Conservation (phyloP, 2,329 filamentous ascomycete genomes). For the Fusarium cyanostomum region DNA sequence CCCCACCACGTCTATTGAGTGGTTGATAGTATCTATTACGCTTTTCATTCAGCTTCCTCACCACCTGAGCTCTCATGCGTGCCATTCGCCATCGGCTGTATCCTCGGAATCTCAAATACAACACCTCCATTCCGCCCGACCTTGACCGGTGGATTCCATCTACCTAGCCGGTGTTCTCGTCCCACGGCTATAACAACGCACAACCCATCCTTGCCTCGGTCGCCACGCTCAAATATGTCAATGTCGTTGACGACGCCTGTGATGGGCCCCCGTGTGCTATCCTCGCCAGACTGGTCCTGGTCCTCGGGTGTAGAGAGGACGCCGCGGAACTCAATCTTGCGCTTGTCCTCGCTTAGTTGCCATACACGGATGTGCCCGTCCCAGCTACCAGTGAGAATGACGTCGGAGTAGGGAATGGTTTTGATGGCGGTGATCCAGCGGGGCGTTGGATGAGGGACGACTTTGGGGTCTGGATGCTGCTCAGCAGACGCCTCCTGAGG, state of each 20-base stretch:
- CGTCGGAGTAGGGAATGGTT: constrained; percentile 87
- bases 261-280: constrained; percentile 53
- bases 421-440: constrained; percentile 91
- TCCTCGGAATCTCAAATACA: constrained; percentile 80
- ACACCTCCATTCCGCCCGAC: constrained; percentile 82
- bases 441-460: constrained; percentile 72
- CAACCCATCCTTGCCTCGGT: constrained; percentile 77
- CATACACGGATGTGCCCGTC: constrained; percentile 85
- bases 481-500: constrained; percentile 80
- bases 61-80: constrained; percentile 41
- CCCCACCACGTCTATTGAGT: constrained; percentile 39
- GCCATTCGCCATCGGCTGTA: constrained; percentile 49
- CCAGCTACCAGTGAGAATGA: constrained; percentile 93
- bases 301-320: constrained; percentile 61
- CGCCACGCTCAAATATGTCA: constrained; percentile 84
- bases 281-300: constrained; percentile 37
- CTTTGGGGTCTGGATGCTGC: constrained; percentile 65
- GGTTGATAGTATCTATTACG: constrained; percentile 35
- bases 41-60: constrained; percentile 40
- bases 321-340: constrained; percentile 77
- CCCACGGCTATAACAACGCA: constrained; percentile 88
- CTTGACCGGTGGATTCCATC: constrained; percentile 73
- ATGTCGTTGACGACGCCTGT: constrained; percentile 90
- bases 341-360: constrained; percentile 85
- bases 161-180: constrained; percentile 84